phyloP scores from a whole-genome alignment of 2,329 filamentous ascomycete species.

The Xylariaceae sp. region DNA sequence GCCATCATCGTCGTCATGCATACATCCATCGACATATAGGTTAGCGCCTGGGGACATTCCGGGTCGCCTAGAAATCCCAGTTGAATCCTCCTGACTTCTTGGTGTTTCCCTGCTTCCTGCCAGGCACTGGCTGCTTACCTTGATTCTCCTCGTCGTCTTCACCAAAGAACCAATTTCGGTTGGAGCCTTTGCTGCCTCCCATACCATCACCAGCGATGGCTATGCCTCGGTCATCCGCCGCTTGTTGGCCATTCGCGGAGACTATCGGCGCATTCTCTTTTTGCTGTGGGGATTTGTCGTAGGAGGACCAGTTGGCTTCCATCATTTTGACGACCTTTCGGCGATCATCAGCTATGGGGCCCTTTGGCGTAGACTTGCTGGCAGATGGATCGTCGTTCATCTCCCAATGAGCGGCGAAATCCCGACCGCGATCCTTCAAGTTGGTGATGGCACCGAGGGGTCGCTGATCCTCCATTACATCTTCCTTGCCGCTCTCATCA shows the following conservation, averaged over 20 bases:
- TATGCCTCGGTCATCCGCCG: conserved; percentile 35
- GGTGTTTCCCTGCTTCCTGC: conserved; percentile 31
- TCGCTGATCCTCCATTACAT: conserved; percentile 32
- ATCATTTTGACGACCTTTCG: conserved; percentile 71
- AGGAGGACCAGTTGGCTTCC: conserved; percentile 58
- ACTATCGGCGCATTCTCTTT: conserved; percentile 44
- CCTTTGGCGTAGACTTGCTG: conserved; percentile 35
- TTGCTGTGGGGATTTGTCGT: conserved; percentile 52
- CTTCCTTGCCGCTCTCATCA: conserved; percentile 51
- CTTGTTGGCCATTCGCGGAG: conserved; percentile 18
- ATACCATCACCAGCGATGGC: conserved; percentile 60
- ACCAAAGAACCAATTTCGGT: conserved; percentile 55
- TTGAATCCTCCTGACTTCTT: conserved; percentile 24
- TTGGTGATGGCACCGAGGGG: conserved; percentile 67
- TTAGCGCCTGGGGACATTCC: conserved; percentile 15
- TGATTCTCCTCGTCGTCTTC: conserved; percentile 42
- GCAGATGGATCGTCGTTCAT: conserved; percentile 66
- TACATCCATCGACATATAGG: neutral
- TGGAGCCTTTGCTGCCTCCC: conserved; percentile 54
- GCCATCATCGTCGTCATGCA: too few species aligned
- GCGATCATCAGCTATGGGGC: conserved; percentile 52
- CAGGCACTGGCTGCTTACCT: conserved; percentile 32
- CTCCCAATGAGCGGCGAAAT: conserved; percentile 73
- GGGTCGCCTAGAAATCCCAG: conserved; percentile 30
- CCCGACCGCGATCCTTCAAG: conserved; percentile 66